Conservation (phyloP, 441 rosid species). For the Daphne laureola region DNA sequence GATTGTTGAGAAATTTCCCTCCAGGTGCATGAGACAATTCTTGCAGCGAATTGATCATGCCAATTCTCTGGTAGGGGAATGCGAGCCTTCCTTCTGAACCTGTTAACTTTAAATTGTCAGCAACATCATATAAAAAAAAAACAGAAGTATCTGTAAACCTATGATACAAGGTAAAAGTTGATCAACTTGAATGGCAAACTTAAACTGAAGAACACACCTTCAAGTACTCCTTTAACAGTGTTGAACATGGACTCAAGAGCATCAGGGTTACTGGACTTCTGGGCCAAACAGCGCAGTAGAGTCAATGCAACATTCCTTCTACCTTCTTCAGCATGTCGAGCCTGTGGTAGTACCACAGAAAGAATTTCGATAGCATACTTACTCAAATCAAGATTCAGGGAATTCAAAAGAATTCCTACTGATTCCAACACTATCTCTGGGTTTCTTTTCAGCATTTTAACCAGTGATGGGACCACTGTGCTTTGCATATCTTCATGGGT, state of each 20-base stretch:
- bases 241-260: constrained; percentile 77
- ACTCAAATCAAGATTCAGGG: constrained; percentile 79
- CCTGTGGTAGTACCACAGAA: constrained; percentile 70
- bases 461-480: constrained; percentile 66
- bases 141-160: constrained; percentile 2
- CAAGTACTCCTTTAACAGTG: constrained; percentile 71
- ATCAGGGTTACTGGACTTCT: constrained; percentile 95
- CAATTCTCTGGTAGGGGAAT: constrained; percentile 89
- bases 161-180: too few species aligned
- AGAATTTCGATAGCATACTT: constrained; percentile 82
- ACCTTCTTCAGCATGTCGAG: constrained; percentile 82
- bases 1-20: constrained; percentile 66
- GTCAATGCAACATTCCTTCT: constrained; percentile 76
- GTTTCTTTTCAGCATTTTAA: constrained; percentile 96
- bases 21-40: constrained; percentile 84
- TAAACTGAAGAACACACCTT: constrained; percentile 50
- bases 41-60: constrained; percentile 78
- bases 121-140: constrained; percentile 6
- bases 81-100: constrained; percentile 97
- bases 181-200: neutral
- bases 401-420: constrained; percentile 62
- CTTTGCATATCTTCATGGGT: constrained; percentile 81
- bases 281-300: constrained; percentile 58
- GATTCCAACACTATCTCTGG: constrained; percentile 95
- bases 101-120: constrained; percentile 21